phyloP scores from a whole-genome alignment of 768 basidiomycete species.

The Kwoniella sp. region DNA sequence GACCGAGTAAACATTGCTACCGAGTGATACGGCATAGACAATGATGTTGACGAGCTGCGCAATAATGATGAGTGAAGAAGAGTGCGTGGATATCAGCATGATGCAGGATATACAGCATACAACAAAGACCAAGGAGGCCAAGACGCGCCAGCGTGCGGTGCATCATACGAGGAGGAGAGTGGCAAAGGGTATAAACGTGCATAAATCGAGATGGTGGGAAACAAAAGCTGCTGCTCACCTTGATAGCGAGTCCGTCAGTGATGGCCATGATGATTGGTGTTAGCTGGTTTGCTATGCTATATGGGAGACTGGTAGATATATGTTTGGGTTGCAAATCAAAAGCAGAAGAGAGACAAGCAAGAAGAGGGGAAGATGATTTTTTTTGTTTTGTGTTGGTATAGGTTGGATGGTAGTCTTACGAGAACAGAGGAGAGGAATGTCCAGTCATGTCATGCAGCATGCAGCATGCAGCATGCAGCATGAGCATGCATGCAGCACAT shows the following conservation, averaged over 20 bases:
- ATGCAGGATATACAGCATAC: too few relatives aligned
- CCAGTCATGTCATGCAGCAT: neutral
- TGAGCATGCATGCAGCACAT: too few relatives aligned
- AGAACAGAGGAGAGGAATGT: neutral
- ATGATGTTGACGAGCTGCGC: slow-evolving; percentile 69
- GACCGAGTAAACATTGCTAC: slow-evolving; percentile 76
- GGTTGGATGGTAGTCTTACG: neutral
- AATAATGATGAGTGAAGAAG: neutral
- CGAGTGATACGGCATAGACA: slow-evolving; percentile 82
- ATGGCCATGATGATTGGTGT: slow-evolving; percentile 47
- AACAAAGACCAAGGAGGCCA: too few relatives aligned
- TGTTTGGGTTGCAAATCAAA: too few relatives aligned
- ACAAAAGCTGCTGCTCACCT: slow-evolving; percentile 58
- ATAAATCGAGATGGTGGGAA: neutral
- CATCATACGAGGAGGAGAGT: too few relatives aligned
- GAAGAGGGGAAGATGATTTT: neutral
- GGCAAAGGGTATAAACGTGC: neutral
- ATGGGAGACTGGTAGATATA: too few relatives aligned
- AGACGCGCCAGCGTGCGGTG: too few relatives aligned
- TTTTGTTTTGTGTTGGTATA: slow-evolving; percentile 3
- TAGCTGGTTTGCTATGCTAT: neutral
- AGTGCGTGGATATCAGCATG: too few relatives aligned
- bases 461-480: neutral
- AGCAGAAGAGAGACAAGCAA: too few relatives aligned
- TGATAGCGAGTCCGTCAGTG: slow-evolving; percentile 80